Base-by-base conservation (phyloP, 2,329 filamentous ascomycete species). In the Alternaria gaisen region DNA sequence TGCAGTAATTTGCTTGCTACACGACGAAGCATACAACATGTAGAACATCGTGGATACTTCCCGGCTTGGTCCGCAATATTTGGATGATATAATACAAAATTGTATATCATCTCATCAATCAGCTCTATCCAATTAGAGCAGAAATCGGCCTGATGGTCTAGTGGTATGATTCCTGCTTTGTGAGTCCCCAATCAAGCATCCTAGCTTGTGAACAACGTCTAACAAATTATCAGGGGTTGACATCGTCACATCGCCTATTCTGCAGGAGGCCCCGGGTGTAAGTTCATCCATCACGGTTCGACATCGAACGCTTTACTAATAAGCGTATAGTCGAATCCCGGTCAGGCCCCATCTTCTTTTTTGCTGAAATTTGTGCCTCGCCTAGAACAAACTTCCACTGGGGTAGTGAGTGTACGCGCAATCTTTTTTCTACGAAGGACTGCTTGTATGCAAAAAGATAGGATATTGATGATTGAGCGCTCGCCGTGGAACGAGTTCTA, bases 211-310 rank as follows among this genome's bases (percentile, higher is more conserved):
- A n/a, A n/a, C n/a, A n/a, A n/a, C n/a, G n/a, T n/a, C n/a, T n/a
- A n/a, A n/a, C n/a, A n/a, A n/a, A n/a, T n/a, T n/a, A n/a, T n/a
- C n/a, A n/a, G n/a, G n/a, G 60, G 55, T 40, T 52, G 38, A 40
- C 42, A 16, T 32, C 9, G 24, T 48, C 41, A 41, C n/a, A 38
- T 47, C 36, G 53, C 55, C 60, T 65, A 64, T 61, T 68, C 64
- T 71, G 69, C 69, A 69, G 64, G 69, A 72, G 71, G 70, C 65
- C 70, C 70, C 71, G 70, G 66, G 69, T 72, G 66, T 68, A 68
- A 66, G 66, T 60, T 62, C 66, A 68, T 34, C 56, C 66, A 63
- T 48, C 26, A 32, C 52, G 66, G 42, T 65, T 68, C 64, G 54
- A 34, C 5, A n/a, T 14, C 1, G 36, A 56, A 41, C 42, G 42